Evolutionary conservation across 2,329 filamentous ascomycete species (phyloP).

Genomic region (Botrytis porri): DNA sequence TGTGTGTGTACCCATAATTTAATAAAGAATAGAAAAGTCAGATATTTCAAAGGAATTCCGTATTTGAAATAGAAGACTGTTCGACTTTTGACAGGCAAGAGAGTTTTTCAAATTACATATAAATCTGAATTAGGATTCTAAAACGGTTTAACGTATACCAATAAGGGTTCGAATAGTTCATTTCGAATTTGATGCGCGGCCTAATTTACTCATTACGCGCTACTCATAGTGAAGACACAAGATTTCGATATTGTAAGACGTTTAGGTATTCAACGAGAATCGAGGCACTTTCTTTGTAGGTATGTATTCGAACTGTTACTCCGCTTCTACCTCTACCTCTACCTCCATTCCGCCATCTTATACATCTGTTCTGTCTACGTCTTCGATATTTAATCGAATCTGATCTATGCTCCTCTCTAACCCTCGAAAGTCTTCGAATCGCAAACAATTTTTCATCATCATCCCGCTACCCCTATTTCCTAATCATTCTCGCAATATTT

Average conservation of each 20-base stretch:
- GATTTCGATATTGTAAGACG: no score
- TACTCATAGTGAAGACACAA: no score
- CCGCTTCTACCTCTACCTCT: not conserved
- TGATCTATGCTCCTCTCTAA: not conserved
- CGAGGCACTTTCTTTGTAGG: not conserved
- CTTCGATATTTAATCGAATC: not conserved
- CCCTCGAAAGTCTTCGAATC: not conserved
- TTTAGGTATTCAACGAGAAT: not conserved
- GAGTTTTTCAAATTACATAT: not conserved
- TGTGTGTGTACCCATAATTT: no score
- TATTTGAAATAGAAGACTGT: not conserved
- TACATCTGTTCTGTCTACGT: not conserved
- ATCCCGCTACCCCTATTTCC: not conserved
- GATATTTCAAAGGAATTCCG: not conserved
- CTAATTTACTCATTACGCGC: no score
- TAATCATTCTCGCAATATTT: constrained; percentile 29
- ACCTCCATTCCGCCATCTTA: not conserved
- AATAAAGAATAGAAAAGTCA: no score
- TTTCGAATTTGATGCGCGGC: no score
- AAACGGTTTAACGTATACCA: not conserved
- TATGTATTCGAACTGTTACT: not conserved
- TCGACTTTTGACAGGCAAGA: not conserved
- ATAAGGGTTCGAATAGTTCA: no score
- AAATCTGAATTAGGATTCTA: not conserved
- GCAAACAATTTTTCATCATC: not conserved